Conservation (phyloP, 83 land plant genomes). For the Diphasiastrum complanatum region DNA sequence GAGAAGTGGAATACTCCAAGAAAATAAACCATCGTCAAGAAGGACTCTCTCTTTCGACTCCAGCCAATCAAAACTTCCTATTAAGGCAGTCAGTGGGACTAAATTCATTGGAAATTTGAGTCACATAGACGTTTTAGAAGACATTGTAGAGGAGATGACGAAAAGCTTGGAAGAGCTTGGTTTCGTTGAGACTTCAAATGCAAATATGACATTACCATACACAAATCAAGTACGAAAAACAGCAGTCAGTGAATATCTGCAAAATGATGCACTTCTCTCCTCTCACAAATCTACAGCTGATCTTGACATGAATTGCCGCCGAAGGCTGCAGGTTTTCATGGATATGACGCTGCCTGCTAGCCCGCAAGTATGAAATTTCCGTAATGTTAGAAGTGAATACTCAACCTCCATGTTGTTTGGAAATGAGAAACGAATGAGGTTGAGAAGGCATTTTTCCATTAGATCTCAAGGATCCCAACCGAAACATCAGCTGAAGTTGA, state of each 20-base stretch:
- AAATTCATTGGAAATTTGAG: not conserved
- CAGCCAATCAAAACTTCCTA: too few relatives aligned
- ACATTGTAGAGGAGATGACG: not conserved
- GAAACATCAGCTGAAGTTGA: too few relatives aligned
- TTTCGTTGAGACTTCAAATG: not conserved
- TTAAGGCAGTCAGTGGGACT: too few relatives aligned
- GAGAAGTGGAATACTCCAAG: too few relatives aligned
- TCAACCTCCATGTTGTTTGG: too few relatives aligned
- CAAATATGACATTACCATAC: not conserved
- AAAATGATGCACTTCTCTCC: not conserved
- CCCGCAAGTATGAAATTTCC: too few relatives aligned
- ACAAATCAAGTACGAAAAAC: not conserved
- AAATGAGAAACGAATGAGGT: too few relatives aligned
- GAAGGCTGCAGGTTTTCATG: slow-evolving; percentile 13
- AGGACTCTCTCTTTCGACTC: too few relatives aligned
- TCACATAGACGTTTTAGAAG: not conserved
- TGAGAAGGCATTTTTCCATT: too few relatives aligned
- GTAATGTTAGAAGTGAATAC: too few relatives aligned
- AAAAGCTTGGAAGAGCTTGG: not conserved
- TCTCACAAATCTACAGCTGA: not conserved
- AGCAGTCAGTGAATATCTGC: not conserved
- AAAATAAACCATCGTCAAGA: too few relatives aligned
- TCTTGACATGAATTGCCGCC: not conserved
- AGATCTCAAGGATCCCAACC: too few relatives aligned
- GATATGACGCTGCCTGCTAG: slow-evolving; percentile 15